phyloP scores from a whole-genome alignment of 305 asterid genomes.

The Fraxinus xanthoxyloides region DNA sequence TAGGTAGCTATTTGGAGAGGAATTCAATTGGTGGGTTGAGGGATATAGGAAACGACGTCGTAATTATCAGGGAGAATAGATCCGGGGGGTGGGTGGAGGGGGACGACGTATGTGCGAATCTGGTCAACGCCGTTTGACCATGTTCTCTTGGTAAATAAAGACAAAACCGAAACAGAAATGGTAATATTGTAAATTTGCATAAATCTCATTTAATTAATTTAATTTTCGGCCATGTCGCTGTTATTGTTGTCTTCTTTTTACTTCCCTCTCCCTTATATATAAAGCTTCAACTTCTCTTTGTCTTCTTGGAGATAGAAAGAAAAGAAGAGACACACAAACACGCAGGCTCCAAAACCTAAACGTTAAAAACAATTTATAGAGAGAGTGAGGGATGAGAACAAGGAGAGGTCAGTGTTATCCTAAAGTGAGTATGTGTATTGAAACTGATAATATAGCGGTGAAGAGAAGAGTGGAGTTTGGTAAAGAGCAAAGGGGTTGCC shows the following conservation, averaged over 20 bases:
- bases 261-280: constrained; percentile 17
- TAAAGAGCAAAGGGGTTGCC: constrained; percentile 19
- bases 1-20: not conserved
- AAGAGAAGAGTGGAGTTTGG: constrained; percentile 26
- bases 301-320: constrained; percentile 14
- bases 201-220: not conserved
- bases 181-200: constrained; percentile 20
- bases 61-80: not conserved
- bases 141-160: constrained; percentile 15
- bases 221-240: constrained; percentile 27
- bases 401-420: constrained; percentile 55
- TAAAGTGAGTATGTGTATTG: constrained; percentile 25
- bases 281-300: constrained; percentile 14
- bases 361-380: not conserved
- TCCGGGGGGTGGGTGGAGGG: not conserved
- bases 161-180: constrained; percentile 23
- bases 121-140: constrained; percentile 69
- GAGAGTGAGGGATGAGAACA: constrained; percentile 45
- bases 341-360: not conserved
- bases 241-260: constrained; percentile 23
- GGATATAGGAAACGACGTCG: not conserved
- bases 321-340: not conserved
- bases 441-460: not conserved
- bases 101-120: constrained; percentile 47
- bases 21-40: not conserved